phyloP scores from a whole-genome alignment of 129 eudicot species.

The Calendula officinalis region DNA sequence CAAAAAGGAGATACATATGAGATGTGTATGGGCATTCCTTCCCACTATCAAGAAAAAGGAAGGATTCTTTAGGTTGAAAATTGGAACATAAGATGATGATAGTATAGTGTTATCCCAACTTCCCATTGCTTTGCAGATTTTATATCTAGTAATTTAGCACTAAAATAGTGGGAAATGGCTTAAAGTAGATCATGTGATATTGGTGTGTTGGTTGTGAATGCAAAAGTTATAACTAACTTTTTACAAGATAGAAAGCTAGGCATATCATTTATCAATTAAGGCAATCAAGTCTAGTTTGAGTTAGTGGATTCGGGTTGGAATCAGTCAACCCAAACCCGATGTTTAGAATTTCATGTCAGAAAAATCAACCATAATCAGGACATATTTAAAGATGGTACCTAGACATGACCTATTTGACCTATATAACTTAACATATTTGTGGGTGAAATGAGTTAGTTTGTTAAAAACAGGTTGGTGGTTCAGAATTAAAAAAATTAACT shows the following conservation, averaged over 20 bases:
- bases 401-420: too few species aligned
- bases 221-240: constrained; percentile 17
- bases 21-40: constrained; percentile 10
- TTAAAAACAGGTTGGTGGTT: too few species aligned
- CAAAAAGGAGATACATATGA: constrained; percentile 25
- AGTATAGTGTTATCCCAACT: constrained; percentile 4
- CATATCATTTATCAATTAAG: constrained; percentile 9
- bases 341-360: too few species aligned
- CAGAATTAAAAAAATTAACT: too few species aligned
- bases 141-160: constrained; percentile 20
- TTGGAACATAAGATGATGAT: constrained; percentile 27
- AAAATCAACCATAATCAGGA: too few species aligned
- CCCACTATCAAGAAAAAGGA: constrained; percentile 29
- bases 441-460: too few species aligned
- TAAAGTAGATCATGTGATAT: constrained; percentile 33
- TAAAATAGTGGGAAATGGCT: constrained; percentile 24
- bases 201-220: constrained; percentile 30
- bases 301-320: too few species aligned
- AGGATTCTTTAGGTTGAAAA: constrained; percentile 16
- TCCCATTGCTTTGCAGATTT: constrained; percentile 32
- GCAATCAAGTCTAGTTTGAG: too few species aligned
- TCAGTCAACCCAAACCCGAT: too few species aligned
- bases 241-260: constrained; percentile 13
- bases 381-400: too few species aligned
- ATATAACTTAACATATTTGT: too few species aligned